Conservation (phyloP, 805 yeast species). For the Candida fluviatilis region DNA sequence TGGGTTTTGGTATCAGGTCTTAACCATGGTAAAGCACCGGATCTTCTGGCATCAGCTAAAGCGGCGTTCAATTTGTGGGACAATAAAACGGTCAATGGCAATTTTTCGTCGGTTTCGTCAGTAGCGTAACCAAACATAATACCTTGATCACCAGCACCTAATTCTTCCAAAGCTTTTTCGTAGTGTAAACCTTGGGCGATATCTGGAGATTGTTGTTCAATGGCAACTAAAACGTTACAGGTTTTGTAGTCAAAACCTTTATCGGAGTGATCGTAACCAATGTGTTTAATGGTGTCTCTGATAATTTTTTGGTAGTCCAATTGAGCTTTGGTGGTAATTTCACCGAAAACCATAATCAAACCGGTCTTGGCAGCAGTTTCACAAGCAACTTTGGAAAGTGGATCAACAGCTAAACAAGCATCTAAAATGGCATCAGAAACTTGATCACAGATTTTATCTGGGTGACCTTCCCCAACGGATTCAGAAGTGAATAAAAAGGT, state of each 20-base stretch:
- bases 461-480: constrained; percentile 94
- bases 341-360: constrained; percentile 99
- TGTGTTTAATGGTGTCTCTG: constrained; percentile 97
- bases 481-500: constrained; percentile 73
- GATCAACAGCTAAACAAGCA: constrained; percentile 94
- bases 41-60: constrained; percentile 95
- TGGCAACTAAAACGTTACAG: constrained; percentile 97
- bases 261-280: constrained; percentile 93
- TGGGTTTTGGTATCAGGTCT: constrained; percentile 99
- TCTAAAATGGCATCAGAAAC: constrained; percentile 97
- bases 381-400: constrained; percentile 97
- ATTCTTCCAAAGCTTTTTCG: constrained; percentile 91
- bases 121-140: constrained; percentile 99
- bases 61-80: constrained; percentile 97
- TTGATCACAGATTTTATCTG: constrained; percentile 97
- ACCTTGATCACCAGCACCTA: constrained; percentile 99
- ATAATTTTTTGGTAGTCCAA: constrained; percentile 96
- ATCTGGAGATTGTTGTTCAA: constrained; percentile 99
- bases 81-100: constrained; percentile 90
- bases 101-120: constrained; percentile 96
- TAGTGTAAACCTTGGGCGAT: constrained; percentile 99
- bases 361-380: constrained; percentile 99
- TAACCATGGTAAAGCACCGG: constrained; percentile 91
- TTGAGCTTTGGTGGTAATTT: constrained; percentile 94
- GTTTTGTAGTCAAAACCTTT: constrained; percentile 99